These are phyloP conservation scores for Corchorus olitorius DNA, from an alignment of 345 rosid species.

Conservation along the genomic window DNA sequence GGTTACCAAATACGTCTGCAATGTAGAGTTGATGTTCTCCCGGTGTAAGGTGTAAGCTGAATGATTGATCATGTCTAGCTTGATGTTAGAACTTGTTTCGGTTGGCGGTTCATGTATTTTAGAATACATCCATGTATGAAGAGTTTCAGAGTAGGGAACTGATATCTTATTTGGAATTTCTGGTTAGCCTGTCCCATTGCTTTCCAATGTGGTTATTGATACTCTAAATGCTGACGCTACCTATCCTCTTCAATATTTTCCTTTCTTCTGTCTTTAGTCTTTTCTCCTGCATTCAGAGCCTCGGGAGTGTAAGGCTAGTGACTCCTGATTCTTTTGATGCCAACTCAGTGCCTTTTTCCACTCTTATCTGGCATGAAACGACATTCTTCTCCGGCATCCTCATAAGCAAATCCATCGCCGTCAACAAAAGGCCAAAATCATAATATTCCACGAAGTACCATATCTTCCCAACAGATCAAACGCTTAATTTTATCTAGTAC, in stretches of 20 bases:
- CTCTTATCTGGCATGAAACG: constrained; percentile 21
- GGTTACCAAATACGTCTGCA: not conserved
- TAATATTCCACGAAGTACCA: constrained; percentile 37
- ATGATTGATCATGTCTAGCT: not conserved
- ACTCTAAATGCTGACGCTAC: not conserved
- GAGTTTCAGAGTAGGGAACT: not conserved
- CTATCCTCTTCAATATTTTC: constrained; percentile 23
- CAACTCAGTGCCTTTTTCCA: constrained; percentile 24
- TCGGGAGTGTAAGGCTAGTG: not conserved
- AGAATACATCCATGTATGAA: not conserved
- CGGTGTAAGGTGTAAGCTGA: not conserved
- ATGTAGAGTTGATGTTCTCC: not conserved
- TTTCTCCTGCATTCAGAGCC: constrained; percentile 24
- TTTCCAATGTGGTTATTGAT: not conserved
- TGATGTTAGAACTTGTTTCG: not conserved
- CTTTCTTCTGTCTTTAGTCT: constrained; percentile 22
- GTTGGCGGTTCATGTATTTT: not conserved
- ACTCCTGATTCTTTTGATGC: constrained; percentile 28
- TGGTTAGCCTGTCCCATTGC: not conserved
- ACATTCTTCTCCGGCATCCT: constrained; percentile 30
- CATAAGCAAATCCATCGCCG: constrained; percentile 14
- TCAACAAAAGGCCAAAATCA: constrained; percentile 22
- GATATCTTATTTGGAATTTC: not conserved
- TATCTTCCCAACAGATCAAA: constrained; percentile 27
- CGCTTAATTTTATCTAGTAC: too few relatives aligned